phyloP scores from a whole-genome alignment of 139 green algal species.

The Chlorella sorokiniana region DNA sequence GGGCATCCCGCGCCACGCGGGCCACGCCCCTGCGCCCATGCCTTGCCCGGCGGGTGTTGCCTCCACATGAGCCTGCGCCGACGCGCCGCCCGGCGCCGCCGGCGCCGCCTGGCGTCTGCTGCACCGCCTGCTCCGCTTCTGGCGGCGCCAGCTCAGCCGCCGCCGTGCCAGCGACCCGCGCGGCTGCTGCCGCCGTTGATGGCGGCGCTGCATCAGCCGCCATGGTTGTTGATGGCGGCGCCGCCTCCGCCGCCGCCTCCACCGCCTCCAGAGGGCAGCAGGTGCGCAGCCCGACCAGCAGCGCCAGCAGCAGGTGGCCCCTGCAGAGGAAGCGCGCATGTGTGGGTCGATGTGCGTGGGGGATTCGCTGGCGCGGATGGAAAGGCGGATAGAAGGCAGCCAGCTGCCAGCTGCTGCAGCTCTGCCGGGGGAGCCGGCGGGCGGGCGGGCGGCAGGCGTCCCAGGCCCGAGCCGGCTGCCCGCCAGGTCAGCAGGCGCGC shows the following conservation, averaged over 20 bases:
- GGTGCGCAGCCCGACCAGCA: neutral
- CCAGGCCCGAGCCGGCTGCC: no score
- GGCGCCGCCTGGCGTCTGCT: neutral
- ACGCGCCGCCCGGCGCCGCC: no score
- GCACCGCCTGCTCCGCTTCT: neutral
- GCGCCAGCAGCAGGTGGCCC: constrained; percentile 12
- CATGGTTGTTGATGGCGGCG: neutral
- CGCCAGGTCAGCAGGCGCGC: no score
- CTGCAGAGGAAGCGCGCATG: neutral
- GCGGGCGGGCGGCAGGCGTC: no score
- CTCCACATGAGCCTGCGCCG: no score
- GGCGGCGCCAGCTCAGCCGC: neutral
- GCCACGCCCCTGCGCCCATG: no score
- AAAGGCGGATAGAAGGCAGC: no score
- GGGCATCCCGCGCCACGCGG: neutral
- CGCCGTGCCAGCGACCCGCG: no score
- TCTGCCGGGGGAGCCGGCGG: no score
- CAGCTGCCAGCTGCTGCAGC: no score
- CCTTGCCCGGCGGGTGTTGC: neutral
- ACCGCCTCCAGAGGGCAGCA: neutral
- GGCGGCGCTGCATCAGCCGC: neutral
- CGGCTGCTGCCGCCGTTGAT: neutral
- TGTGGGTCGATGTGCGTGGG: no score
- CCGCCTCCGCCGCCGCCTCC: neutral
- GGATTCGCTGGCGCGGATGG: no score